Evolutionary conservation across 106 monocot genomes (phyloP), one percentile per base, ranked within the genome.

Genomic region (Dactylorhiza incarnata): DNA sequence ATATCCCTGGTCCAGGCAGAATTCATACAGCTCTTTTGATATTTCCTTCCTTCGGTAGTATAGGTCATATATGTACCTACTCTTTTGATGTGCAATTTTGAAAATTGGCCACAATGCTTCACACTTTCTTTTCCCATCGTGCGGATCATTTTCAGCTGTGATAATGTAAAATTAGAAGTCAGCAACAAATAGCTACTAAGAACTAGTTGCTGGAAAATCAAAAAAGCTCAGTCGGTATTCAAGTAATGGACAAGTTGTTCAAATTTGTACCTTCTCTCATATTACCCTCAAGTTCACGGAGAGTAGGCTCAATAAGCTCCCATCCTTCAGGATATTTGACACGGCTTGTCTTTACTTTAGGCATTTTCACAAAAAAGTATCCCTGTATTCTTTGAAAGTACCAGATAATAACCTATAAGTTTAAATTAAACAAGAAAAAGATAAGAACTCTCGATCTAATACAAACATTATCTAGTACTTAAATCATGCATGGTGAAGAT

Each of bases 61-160:
- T 37, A 97, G 89, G 74, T 97, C 93, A 81, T 83, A 93, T 47
- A 97, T 83, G 53, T 97, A 97, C 5, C 91, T 87, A 20, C 89
- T 93, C 78, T 87, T 97, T 76, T 91, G 93, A 84, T 97, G 91
- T 1, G 85, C 55, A 45, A 97, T 89, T 46, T 78, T 82, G 67
- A 97, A 97, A 45, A 93, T 93, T 0, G 93, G 96, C 91, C 93
- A 97, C 10, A 91, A 73, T 9, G 87, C 90, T 53, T 97, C 87
- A 66, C 96, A 97, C 76, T 97, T 97, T 49, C 96, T 91, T 78
- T 93, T 97, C 8, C 93, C 96, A 65, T 97, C 93, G 72, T 97
- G 96, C 0, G 93, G 89, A 70, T 97, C 96, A 75, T 93, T 93
- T 78, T 96, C 93, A 71, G 93, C 93, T 96, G 84, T 63, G 76